Evolutionary conservation across 2,329 filamentous ascomycete genomes (phyloP), one percentile per base, ranked within the genome.

Genomic region (Ploettnerulaceae sp.): DNA sequence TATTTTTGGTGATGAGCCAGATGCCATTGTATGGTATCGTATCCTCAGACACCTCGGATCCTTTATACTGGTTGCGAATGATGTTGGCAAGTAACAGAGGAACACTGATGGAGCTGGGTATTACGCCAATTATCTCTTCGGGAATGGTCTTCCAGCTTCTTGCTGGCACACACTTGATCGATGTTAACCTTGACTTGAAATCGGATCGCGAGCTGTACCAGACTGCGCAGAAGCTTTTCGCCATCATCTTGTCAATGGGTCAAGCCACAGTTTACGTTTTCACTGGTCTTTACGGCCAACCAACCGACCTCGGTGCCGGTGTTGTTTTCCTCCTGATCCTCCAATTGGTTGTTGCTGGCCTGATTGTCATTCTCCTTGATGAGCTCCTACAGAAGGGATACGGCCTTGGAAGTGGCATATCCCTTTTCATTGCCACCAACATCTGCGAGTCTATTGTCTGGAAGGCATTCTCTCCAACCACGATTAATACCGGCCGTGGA

Each of bases 131-230:
- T 71, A 97, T 98, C 73, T 96, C 93, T 51, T 97, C 93, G 28
- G 93, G 93, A 72, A 98, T 98, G 93, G 89, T 98, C 65, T 98
- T 98, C 82, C 93, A 98, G 84, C 90, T 98, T 65, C 87, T 98
- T 58, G 93, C 93, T 66, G 93, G 93, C 67, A 98, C 93, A 70
- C 93, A 98, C 80, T 86, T 97, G 75, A 97, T 98, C 72, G 93
- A 98, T 69, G 91, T 98, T 77, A 97, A 98, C 81, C 87, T 98
- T 64, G 93, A 98, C 79, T 84, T 97, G 71, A 98, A 98, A 81
- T 93, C 91, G 70, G 93, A 98, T 73, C 93, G 93, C 72, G 93
- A 98, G 77, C 84, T 98, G 57, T 98, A 98, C 82, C 93, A 98
- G 78, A 98, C 91, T 56, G 93, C 94, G 47, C 93, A 98, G 80